phyloP scores from a whole-genome alignment of 495 filamentous ascomycete species.

The Podospora pseudoanserina region DNA sequence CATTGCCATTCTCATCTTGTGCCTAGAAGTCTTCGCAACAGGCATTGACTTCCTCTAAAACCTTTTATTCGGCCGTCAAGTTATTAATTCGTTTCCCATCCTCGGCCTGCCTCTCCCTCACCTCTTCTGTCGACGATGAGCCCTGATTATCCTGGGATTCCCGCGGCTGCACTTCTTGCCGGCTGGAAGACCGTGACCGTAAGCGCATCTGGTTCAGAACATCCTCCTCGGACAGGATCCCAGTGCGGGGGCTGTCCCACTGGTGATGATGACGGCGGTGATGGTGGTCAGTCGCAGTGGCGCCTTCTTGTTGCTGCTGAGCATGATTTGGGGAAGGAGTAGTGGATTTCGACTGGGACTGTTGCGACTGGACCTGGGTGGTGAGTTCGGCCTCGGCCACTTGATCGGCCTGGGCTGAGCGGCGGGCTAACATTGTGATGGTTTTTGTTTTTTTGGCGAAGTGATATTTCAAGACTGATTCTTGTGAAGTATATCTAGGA shows the following conservation, averaged over 20 bases:
- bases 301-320: not conserved
- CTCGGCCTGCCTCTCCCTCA: not conserved
- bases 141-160: not conserved
- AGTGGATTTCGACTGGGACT: not conserved
- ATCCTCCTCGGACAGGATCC: conserved; percentile 7
- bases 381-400: not conserved
- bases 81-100: not conserved
- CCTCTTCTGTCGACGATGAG: not conserved
- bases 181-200: not conserved
- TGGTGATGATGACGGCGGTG: conserved; percentile 7
- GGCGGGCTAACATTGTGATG: not conserved
- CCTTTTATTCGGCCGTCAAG: not conserved
- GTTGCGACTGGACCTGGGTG: not conserved
- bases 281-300: not conserved
- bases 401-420: not conserved
- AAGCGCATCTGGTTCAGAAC: conserved; percentile 1
- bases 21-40: not conserved
- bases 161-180: too few species aligned
- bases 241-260: not conserved
- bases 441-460: not conserved
- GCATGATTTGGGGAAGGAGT: not conserved
- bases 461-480: not conserved
- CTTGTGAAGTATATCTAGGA: not conserved
- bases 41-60: not conserved
- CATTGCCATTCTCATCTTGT: not conserved